Conservation (phyloP, 1,139 yeast genomes). For the Kodamaea derodonti region DNA sequence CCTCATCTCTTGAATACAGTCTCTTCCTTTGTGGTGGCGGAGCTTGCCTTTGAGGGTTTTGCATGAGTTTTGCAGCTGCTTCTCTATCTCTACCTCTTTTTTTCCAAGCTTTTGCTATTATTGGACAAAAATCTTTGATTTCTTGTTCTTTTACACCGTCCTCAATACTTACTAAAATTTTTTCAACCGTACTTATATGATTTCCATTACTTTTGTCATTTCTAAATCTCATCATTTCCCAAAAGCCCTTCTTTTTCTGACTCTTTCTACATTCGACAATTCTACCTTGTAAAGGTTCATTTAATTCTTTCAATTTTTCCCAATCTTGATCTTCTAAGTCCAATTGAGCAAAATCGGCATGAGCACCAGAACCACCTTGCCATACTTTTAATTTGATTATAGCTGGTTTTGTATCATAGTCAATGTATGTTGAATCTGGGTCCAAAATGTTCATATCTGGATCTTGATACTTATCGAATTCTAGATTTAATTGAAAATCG, state of each 20-base stretch:
- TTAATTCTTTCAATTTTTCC: constrained; percentile 64
- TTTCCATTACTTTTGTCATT: constrained; percentile 92
- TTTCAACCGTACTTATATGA: constrained; percentile 74
- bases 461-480: constrained; percentile 65
- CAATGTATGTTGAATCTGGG: constrained; percentile 70
- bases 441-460: constrained; percentile 66
- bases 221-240: constrained; percentile 87
- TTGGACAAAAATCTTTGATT: constrained; percentile 44
- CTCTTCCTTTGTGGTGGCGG: constrained; percentile 4
- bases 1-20: constrained; percentile 5
- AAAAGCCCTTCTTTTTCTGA: constrained; percentile 48
- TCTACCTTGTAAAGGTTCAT: constrained; percentile 87
- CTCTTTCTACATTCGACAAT: constrained; percentile 78
- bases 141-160: constrained; percentile 86
- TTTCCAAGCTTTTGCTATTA: constrained; percentile 34
- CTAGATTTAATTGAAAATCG: constrained; percentile 74
- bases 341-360: constrained; percentile 66
- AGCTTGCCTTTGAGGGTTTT: constrained; percentile 3
- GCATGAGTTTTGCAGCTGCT: constrained; percentile 12
- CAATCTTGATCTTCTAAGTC: constrained; percentile 71
- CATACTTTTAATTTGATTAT: constrained; percentile 63
- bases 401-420: constrained; percentile 78
- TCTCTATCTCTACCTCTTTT: constrained; percentile 29
- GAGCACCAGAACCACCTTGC: constrained; percentile 64
- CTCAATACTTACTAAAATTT: constrained; percentile 75